Percentiles rank a stretch among this genome's conserved stretches.
Evolutionary conservation across 805 yeast species (phyloP).

Genomic region (Candida ortonii): DNA sequence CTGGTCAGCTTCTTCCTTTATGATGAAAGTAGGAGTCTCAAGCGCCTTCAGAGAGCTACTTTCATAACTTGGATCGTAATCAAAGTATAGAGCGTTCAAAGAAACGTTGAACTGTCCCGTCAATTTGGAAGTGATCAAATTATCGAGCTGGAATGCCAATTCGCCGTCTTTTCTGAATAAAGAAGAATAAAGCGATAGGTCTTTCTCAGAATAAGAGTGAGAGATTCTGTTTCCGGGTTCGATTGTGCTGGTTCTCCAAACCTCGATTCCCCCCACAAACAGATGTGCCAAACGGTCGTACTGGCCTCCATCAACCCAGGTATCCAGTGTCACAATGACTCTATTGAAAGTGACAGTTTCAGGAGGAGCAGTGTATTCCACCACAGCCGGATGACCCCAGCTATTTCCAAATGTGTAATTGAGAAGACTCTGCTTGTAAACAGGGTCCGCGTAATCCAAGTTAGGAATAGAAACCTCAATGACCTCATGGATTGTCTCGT

Average conservation of each 20-base stretch:
- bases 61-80: conserved; percentile 19
- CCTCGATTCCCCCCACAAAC: conserved; percentile 56
- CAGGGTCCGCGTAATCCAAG: conserved; percentile 34
- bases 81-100: conserved; percentile 50
- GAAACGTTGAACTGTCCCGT: conserved; percentile 60
- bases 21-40: conserved; percentile 14
- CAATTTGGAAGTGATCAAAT: conserved; percentile 49
- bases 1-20: conserved; percentile 37
- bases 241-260: conserved; percentile 84
- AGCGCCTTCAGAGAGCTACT: conserved; percentile 3
- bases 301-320: conserved; percentile 56
- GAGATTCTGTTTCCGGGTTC: conserved; percentile 62
- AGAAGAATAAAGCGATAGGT: conserved; percentile 53
- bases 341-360: conserved; percentile 43
- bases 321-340: conserved; percentile 51
- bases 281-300: conserved; percentile 66
- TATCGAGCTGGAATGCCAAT: conserved; percentile 62
- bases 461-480: conserved; percentile 33
- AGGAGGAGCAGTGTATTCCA: conserved; percentile 43
- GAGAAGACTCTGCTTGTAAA: conserved; percentile 40
- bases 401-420: conserved; percentile 53
- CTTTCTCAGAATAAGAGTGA: conserved; percentile 55
- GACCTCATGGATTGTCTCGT: conserved; percentile 24
- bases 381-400: conserved; percentile 56
- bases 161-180: conserved; percentile 46